These are phyloP conservation scores for Eucalyptus curtisii DNA, from an alignment of 345 rosid species.

Conservation along the genomic window DNA sequence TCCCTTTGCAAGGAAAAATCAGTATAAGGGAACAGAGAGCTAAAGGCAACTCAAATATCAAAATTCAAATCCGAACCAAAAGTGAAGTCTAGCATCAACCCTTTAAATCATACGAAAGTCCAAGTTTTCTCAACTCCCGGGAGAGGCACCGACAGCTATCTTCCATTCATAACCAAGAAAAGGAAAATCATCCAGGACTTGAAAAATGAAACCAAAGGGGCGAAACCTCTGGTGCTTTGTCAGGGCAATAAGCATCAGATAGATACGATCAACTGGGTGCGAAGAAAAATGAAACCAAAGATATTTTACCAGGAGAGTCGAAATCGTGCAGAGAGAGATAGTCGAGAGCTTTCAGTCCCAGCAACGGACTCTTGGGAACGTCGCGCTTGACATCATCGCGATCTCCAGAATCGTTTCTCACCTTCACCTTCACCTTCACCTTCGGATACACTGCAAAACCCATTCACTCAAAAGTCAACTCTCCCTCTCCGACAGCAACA, in stretches of 20 bases:
- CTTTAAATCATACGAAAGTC: neutral
- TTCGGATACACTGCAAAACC: constrained; percentile 45
- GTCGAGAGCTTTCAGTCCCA: constrained; percentile 35
- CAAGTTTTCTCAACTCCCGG: neutral
- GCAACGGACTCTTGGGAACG: constrained; percentile 14
- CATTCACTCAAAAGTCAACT: constrained; percentile 1
- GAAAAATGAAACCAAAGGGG: neutral
- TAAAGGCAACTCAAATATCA: neutral
- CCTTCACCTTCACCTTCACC: constrained; percentile 32
- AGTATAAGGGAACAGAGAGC: neutral
- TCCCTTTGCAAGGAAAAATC: neutral
- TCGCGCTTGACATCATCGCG: neutral
- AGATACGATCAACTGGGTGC: neutral
- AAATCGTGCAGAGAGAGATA: constrained; percentile 35
- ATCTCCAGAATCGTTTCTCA: constrained; percentile 3
- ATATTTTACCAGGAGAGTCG: constrained; percentile 22
- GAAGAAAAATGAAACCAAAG: neutral
- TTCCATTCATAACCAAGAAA: neutral
- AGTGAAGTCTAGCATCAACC: neutral
- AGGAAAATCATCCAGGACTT: neutral
- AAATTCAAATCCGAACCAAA: neutral
- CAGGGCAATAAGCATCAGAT: neutral
- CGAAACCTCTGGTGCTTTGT: neutral
- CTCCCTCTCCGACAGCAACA: neutral
- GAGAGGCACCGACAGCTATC: neutral